A percentile compares a stretch with the other conserved stretches of the same genome.
Conservation (phyloP, 495 filamentous ascomycete genomes). For the Niebla homalea region DNA sequence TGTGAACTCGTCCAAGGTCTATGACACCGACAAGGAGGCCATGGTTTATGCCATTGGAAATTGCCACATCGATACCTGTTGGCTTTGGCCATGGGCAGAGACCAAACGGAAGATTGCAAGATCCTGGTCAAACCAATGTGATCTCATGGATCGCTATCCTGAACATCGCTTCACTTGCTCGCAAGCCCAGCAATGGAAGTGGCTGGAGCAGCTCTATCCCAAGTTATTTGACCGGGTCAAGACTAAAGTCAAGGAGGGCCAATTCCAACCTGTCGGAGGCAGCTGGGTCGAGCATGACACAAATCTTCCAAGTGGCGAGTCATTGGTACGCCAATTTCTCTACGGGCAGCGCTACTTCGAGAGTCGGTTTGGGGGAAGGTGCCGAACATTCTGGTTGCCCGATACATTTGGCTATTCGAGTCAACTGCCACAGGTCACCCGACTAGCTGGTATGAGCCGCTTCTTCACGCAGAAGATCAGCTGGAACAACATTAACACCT, state of each 20-base stretch:
- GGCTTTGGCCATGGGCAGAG: slow-evolving; percentile 98
- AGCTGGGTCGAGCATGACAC: slow-evolving; percentile 99
- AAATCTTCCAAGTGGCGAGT: slow-evolving; percentile 91
- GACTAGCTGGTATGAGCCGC: slow-evolving; percentile 81
- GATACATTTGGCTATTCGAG: slow-evolving; percentile 96
- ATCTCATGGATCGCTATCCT: slow-evolving; percentile 85
- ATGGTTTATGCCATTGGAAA: slow-evolving; percentile 83
- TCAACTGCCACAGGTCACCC: slow-evolving; percentile 85
- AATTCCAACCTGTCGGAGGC: slow-evolving; percentile 88
- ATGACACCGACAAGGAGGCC: slow-evolving; percentile 55
- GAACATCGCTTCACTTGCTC: slow-evolving; percentile 87
- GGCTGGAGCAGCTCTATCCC: slow-evolving; percentile 83
- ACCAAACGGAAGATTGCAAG: slow-evolving; percentile 93
- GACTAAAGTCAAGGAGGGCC: slow-evolving; percentile 73
- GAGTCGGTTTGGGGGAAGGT: slow-evolving; percentile 79
- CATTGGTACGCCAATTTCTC: slow-evolving; percentile 85
- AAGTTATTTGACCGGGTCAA: slow-evolving; percentile 81
- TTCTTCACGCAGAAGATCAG: slow-evolving; percentile 96
- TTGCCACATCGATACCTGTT: slow-evolving; percentile 96
- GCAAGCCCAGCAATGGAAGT: slow-evolving; percentile 95
- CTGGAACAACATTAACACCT: slow-evolving; percentile 98
- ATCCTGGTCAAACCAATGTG: slow-evolving; percentile 92
- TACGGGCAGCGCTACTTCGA: slow-evolving; percentile 93
- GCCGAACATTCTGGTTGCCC: slow-evolving; percentile 88
- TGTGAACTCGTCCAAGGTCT: slow-evolving; percentile 73